Percentiles rank a stretch among this genome's conserved stretches.
Conservation (phyloP, 1,284 basidiomycete genomes). For the Papiliotrema fonsecae region DNA sequence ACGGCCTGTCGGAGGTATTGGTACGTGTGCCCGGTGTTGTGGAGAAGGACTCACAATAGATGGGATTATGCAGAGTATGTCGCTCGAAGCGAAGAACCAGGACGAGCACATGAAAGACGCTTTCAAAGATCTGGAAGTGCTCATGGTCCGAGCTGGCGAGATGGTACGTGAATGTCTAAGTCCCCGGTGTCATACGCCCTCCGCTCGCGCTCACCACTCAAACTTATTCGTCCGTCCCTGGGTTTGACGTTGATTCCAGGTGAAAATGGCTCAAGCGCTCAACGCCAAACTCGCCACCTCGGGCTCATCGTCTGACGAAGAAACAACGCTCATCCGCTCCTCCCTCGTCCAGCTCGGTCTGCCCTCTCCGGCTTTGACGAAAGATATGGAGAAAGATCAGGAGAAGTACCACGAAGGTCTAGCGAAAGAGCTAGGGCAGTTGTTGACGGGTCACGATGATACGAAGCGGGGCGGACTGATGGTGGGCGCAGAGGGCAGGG, state of each 20-base stretch:
- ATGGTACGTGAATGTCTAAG: conserved; percentile 64
- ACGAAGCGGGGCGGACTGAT: conserved; percentile 37
- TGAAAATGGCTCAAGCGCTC: conserved; percentile 75
- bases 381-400: conserved; percentile 85
- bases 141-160: conserved; percentile 87
- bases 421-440: conserved; percentile 71
- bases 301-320: conserved; percentile 56
- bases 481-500: conserved; percentile 48
- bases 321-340: conserved; percentile 77
- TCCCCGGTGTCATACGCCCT: too few species aligned
- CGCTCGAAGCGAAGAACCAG: conserved; percentile 61
- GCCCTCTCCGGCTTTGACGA: conserved; percentile 66
- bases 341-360: conserved; percentile 86
- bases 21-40: conserved; percentile 24
- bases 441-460: conserved; percentile 52
- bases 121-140: conserved; percentile 79
- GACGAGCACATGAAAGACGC: conserved; percentile 70
- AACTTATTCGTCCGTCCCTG: background rate
- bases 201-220: background rate
- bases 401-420: conserved; percentile 73
- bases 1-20: conserved; percentile 28
- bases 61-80: conserved; percentile 70
- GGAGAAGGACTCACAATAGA: too few species aligned
- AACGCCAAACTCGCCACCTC: conserved; percentile 70
- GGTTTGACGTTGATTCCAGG: too few species aligned